A percentile compares a stretch with the other conserved stretches of the same genome.
These are phyloP conservation scores for Trichoderma virens DNA, from an alignment of 495 filamentous ascomycete species.

Conservation along the genomic window DNA sequence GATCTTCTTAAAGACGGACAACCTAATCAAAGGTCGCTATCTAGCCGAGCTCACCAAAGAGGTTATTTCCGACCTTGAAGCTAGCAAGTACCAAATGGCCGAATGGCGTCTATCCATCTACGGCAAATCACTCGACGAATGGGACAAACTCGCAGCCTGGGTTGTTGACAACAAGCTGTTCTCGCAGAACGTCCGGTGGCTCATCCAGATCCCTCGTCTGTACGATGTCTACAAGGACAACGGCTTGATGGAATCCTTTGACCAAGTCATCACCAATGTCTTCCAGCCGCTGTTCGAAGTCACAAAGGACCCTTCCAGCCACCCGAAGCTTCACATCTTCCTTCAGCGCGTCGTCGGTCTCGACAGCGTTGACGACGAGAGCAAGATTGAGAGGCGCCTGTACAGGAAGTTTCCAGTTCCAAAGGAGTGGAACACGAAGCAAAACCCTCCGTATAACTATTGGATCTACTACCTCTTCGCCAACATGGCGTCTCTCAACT, in stretches of 20 bases:
- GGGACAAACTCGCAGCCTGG: constrained; percentile 97
- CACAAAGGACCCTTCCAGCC: constrained; percentile 74
- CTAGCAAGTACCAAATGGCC: constrained; percentile 99
- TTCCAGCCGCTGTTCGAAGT: constrained; percentile 95
- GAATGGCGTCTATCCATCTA: constrained; percentile 99
- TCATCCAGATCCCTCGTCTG: constrained; percentile 88
- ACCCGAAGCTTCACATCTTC: constrained; percentile 92
- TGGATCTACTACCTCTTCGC: constrained; percentile 98
- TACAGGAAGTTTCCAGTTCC: constrained; percentile 92
- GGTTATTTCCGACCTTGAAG: constrained; percentile 94
- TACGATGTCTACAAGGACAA: constrained; percentile 93
- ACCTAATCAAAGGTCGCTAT: constrained; percentile 92
- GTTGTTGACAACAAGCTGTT: constrained; percentile 98
- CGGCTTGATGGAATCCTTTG: constrained; percentile 77
- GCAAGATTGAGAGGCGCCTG: constrained; percentile 84
- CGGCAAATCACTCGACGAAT: constrained; percentile 83
- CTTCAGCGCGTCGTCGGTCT: constrained; percentile 92
- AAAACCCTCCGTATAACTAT: constrained; percentile 97
- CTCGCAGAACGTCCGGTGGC: constrained; percentile 94
- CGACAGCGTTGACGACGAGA: constrained; percentile 97
- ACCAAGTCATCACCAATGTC: constrained; percentile 83
- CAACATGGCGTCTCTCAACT: constrained; percentile 88
- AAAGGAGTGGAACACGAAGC: constrained; percentile 75
- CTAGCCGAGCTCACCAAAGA: constrained; percentile 96
- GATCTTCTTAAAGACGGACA: constrained; percentile 98